Base-by-base conservation (phyloP, 2,329 filamentous ascomycete genomes). In the Penicillium frequentans region DNA sequence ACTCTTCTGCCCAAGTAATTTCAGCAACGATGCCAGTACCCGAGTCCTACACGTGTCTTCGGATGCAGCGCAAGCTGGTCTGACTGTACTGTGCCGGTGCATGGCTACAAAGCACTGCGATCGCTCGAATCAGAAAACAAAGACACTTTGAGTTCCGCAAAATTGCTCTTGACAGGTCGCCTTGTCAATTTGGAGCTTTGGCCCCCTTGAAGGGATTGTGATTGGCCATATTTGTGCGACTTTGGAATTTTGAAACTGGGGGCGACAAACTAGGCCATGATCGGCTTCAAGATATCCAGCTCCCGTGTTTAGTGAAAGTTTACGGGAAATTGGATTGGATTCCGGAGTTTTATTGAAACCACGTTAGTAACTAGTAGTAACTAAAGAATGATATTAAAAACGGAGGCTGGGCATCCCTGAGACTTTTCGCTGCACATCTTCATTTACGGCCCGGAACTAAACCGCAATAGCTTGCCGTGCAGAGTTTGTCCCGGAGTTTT, bases 231-330 rank as follows among this genome's bases (percentile, higher is more conserved):
- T 39, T 43, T 42, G 55, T 46, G 46, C 55, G 46, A 57, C 31
- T 35, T 47, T 27, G 44, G 33, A 45, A 54, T 51, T 42, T 42
- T 58, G 56, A 58, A 58, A 58, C 56, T 58, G 52, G 47, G 47
- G 47, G 43, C 52, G 42, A 53, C 47, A 44, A 51, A 27, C 56
- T 58, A 51, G 27, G 42, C 52, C 35, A 48, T 44, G 52, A 58
- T 55, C 47, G 52, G 56, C 46, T 35, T 46, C n/a, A 29, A 33
- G 33, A 56, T 56, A 33, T 45, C 37, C 49, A 33, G 43, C 50
- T 33, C 21, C 50, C 39, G 29, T 45, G 42, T n/a, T 19, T 26
- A 45, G 50, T 53, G 14, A 24, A 52, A 23, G 29, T 23, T 23
- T 33, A n/a, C 11, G 46, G 46, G 31, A 23, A 19, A 39, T 50